Percentiles rank a stretch among this genome's conserved stretches.
These are phyloP conservation scores for Phytophthora kernoviae DNA, from an alignment of 352 stramenopile genomes.

Conservation along the genomic window DNA sequence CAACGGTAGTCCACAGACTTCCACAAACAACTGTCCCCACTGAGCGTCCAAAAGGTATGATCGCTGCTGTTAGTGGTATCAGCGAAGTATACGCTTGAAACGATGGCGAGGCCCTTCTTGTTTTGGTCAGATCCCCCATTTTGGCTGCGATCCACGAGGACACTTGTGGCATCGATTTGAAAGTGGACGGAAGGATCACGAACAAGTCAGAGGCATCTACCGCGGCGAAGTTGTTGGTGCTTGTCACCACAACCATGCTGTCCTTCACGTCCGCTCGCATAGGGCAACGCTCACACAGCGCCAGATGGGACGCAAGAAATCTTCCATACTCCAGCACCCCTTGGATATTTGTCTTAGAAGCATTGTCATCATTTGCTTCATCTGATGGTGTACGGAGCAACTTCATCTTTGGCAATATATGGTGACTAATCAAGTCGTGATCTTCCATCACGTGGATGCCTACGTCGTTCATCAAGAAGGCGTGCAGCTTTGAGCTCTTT, in stretches of 20 bases:
- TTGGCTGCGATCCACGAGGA: slow-evolving; percentile 31
- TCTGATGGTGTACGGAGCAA: slow-evolving; percentile 7
- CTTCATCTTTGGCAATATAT: slow-evolving; percentile 60
- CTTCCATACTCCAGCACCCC: slow-evolving; percentile 32
- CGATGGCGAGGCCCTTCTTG: slow-evolving; percentile 9
- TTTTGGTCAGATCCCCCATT: slow-evolving; percentile 4
- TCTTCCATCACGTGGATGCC: slow-evolving; percentile 69
- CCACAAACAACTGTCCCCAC: slow-evolving; percentile 46
- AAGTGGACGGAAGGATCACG: slow-evolving; percentile 32
- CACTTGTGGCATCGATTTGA: slow-evolving; percentile 28
- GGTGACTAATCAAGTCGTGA: slow-evolving; percentile 71
- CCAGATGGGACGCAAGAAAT: slow-evolving; percentile 44
- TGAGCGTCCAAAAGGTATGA: slow-evolving; percentile 14
- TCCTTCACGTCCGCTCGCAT: slow-evolving; percentile 31
- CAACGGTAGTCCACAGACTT: slow-evolving; percentile 43
- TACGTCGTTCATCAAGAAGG: slow-evolving; percentile 59
- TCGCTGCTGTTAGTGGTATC: not conserved
- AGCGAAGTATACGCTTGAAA: slow-evolving; percentile 26
- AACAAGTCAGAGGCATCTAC: slow-evolving; percentile 25
- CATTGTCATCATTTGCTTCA: not conserved
- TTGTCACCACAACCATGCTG: slow-evolving; percentile 40
- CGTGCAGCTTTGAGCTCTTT: slow-evolving; percentile 31
- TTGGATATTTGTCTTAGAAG: slow-evolving; percentile 4
- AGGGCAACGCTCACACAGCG: slow-evolving; percentile 34
- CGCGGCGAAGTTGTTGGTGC: slow-evolving; percentile 13